These are phyloP conservation scores for Rhodotorula toruloides DNA, from an alignment of 768 basidiomycete species.

Conservation along the genomic window DNA sequence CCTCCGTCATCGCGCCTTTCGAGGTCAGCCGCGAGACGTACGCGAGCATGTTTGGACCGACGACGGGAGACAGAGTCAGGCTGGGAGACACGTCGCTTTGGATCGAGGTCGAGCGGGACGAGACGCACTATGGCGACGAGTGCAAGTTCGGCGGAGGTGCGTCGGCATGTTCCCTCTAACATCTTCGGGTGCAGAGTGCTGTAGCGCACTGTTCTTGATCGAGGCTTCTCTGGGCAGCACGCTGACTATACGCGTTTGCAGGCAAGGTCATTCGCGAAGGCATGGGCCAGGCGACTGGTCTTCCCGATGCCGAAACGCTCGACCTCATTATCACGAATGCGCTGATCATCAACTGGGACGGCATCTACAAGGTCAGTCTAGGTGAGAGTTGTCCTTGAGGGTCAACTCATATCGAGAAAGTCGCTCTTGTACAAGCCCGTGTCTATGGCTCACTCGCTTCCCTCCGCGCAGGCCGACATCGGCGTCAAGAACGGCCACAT, in stretches of 20 bases:
- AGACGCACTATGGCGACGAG: slow-evolving; percentile 89
- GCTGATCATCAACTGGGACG: slow-evolving; percentile 86
- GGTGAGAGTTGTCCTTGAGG: background rate
- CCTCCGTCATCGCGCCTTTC: background rate
- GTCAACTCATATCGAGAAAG: no score
- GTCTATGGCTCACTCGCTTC: background rate
- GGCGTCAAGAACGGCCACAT: slow-evolving; percentile 70
- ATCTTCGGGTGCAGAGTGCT: background rate
- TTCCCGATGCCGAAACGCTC: slow-evolving; percentile 61
- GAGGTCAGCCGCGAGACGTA: slow-evolving; percentile 65
- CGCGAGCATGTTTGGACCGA: slow-evolving; percentile 92
- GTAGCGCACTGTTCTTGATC: no score
- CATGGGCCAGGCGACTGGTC: slow-evolving; percentile 84
- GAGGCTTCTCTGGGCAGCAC: no score
- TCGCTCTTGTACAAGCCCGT: no score
- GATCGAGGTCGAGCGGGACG: slow-evolving; percentile 85
- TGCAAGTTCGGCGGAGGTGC: slow-evolving; percentile 94
- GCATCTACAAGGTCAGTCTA: slow-evolving; percentile 75
- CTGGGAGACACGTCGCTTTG: slow-evolving; percentile 85
- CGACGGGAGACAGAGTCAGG: slow-evolving; percentile 78
- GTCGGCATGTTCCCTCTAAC: background rate
- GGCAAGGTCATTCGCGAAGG: slow-evolving; percentile 93
- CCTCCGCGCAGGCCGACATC: slow-evolving; percentile 70
- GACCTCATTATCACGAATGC: slow-evolving; percentile 95
- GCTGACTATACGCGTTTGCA: no score